These are phyloP conservation scores for Pseudogymnoascus sp. DNA, from an alignment of 2,329 filamentous ascomycete species.

Conservation along the genomic window DNA sequence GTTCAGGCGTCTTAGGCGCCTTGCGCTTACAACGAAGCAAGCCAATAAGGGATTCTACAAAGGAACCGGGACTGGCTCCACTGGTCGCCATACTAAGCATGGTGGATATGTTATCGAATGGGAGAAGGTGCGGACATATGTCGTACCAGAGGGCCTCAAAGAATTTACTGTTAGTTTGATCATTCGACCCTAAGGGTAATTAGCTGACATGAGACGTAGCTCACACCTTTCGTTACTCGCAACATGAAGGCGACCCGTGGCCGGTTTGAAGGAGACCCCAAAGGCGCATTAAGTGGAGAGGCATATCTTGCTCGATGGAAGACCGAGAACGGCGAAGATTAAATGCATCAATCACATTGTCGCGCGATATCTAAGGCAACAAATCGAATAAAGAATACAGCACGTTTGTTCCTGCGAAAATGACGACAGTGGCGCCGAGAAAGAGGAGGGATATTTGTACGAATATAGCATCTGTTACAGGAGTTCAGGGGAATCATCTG, in stretches of 20 bases:
- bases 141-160: constrained; percentile 62
- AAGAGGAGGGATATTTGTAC: neutral
- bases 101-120: constrained; percentile 82
- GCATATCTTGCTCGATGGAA: constrained; percentile 62
- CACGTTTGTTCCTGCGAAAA: neutral
- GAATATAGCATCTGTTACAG: neutral
- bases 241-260: constrained; percentile 48
- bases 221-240: constrained; percentile 70
- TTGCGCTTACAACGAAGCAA: constrained; percentile 84
- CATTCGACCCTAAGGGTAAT: neutral
- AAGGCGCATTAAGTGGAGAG: constrained; percentile 54
- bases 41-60: constrained; percentile 95
- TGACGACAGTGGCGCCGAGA: neutral
- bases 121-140: constrained; percentile 84
- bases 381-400: neutral
- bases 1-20: constrained; percentile 62
- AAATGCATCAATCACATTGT: constrained; percentile 12
- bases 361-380: neutral
- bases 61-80: constrained; percentile 80
- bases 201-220: constrained; percentile 38
- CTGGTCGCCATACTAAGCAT: constrained; percentile 76
- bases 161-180: constrained; percentile 59
- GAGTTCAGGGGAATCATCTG: neutral
- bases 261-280: constrained; percentile 43
- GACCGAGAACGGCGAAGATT: constrained; percentile 51